These are phyloP conservation scores for Cystobasidium tubakii DNA, from an alignment of 768 basidiomycete genomes.

Conservation along the genomic window DNA sequence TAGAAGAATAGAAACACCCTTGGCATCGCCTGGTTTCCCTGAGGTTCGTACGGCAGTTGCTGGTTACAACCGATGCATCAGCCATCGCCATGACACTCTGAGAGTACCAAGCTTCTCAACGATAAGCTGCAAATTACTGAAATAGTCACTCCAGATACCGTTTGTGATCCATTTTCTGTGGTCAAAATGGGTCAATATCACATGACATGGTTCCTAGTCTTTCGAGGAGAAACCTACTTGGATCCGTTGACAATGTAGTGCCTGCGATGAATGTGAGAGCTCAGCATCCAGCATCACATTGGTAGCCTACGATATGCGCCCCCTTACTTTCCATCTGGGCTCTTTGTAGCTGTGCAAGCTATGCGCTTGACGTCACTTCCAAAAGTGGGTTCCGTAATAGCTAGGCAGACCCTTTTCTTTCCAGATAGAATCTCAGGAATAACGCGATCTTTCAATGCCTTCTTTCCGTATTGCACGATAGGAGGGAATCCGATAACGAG, in stretches of 20 bases:
- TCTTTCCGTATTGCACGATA: slow-evolving; percentile 41
- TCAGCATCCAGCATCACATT: background rate
- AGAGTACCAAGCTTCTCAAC: too few species aligned
- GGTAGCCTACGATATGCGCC: background rate
- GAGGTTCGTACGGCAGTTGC: slow-evolving; percentile 47
- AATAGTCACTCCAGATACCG: slow-evolving; percentile 45
- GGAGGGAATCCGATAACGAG: slow-evolving; percentile 34
- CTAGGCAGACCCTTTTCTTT: slow-evolving; percentile 45
- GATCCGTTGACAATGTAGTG: slow-evolving; percentile 40
- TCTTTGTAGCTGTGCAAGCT: slow-evolving; percentile 41
- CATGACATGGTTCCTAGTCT: too few species aligned
- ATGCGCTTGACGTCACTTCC: slow-evolving; percentile 46
- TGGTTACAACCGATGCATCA: too few species aligned
- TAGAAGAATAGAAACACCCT: slow-evolving; percentile 44
- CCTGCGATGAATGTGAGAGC: background rate
- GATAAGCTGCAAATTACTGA: slow-evolving; percentile 40
- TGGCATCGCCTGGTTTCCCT: slow-evolving; percentile 41
- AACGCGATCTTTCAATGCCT: slow-evolving; percentile 41
- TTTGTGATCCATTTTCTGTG: slow-evolving; percentile 46
- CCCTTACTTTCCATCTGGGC: slow-evolving; percentile 39
- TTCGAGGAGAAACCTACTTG: background rate
- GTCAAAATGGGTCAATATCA: too few species aligned
- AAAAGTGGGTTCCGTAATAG: slow-evolving; percentile 44
- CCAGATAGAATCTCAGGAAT: slow-evolving; percentile 42
- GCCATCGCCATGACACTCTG: too few species aligned